These are phyloP conservation scores for Gillenia trifoliata DNA, from an alignment of 306 rosid genomes.

Conservation along the genomic window DNA sequence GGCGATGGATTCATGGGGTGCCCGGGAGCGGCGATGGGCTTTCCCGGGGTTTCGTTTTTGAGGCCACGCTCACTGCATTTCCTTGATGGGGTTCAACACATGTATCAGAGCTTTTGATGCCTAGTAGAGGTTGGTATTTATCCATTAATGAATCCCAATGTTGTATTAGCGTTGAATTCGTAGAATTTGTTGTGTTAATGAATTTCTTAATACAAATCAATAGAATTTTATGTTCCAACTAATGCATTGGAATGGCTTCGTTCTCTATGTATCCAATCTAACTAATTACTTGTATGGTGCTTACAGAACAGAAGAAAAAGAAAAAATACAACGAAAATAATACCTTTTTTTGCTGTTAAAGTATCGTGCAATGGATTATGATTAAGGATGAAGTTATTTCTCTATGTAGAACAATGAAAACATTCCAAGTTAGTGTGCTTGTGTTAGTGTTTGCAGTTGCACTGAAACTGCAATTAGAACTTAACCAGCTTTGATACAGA, in stretches of 20 bases:
- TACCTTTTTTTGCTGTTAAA: background rate
- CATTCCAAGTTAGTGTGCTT: background rate
- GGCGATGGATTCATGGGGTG: slow-evolving; percentile 71
- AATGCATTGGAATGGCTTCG: background rate
- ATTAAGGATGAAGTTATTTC: background rate
- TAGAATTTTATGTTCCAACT: background rate
- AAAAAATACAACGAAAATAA: background rate
- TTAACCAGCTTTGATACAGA: background rate
- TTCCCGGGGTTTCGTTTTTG: slow-evolving; percentile 61
- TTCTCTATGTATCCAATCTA: background rate
- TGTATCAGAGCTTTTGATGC: background rate
- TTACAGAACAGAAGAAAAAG: background rate
- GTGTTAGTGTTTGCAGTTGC: background rate
- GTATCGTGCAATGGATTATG: background rate
- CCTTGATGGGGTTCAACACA: slow-evolving; percentile 35
- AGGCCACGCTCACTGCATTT: slow-evolving; percentile 67
- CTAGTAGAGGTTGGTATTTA: slow-evolving; percentile 10
- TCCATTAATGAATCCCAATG: background rate
- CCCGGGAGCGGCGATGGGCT: slow-evolving; percentile 66
- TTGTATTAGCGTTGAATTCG: slow-evolving; percentile 2
- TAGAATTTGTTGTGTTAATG: background rate
- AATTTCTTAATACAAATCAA: background rate
- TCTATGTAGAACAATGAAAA: background rate
- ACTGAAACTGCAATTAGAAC: background rate
- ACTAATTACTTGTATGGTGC: background rate